Evolutionary conservation across 805 yeast species (phyloP).

Genomic region (Starmera quercuum): DNA sequence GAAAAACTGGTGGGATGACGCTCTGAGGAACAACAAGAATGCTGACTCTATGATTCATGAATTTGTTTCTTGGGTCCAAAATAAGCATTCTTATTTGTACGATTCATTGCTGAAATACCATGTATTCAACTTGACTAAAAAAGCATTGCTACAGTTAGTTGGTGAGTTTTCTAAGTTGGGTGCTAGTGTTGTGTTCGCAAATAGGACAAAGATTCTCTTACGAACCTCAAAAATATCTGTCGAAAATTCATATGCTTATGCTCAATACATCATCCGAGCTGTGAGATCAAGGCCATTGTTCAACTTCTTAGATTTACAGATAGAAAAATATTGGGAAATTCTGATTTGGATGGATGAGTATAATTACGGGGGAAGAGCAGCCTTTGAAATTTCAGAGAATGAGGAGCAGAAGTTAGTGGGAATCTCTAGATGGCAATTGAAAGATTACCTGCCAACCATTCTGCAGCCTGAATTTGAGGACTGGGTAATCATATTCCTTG

Average conservation of each 20-base stretch:
- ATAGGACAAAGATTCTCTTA: constrained; percentile 63
- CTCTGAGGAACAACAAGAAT: constrained; percentile 52
- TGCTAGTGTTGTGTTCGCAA: constrained; percentile 73
- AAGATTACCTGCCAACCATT: constrained; percentile 62
- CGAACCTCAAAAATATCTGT: constrained; percentile 72
- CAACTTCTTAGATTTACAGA: constrained; percentile 67
- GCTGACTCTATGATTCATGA: constrained; percentile 82
- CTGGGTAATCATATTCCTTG: constrained; percentile 76
- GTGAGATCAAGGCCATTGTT: constrained; percentile 77
- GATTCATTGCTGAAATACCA: constrained; percentile 80
- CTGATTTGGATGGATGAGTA: constrained; percentile 91
- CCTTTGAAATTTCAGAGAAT: constrained; percentile 27
- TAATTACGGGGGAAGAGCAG: constrained; percentile 72
- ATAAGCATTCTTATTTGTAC: constrained; percentile 62
- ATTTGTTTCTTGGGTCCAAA: constrained; percentile 82
- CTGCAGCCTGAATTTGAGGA: constrained; percentile 80
- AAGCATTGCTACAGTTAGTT: constrained; percentile 70
- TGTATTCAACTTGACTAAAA: constrained; percentile 77
- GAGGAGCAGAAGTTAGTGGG: constrained; percentile 31
- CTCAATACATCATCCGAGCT: constrained; percentile 73
- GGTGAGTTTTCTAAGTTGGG: constrained; percentile 76
- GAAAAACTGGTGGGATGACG: constrained; percentile 92
- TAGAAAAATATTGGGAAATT: constrained; percentile 84
- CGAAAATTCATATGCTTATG: constrained; percentile 85
- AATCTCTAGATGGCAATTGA: constrained; percentile 72